Evolutionary conservation across 179 eudicot genomes (phyloP), one percentile per base, ranked within the genome.

Genomic region (Carnegiea gigantea): DNA sequence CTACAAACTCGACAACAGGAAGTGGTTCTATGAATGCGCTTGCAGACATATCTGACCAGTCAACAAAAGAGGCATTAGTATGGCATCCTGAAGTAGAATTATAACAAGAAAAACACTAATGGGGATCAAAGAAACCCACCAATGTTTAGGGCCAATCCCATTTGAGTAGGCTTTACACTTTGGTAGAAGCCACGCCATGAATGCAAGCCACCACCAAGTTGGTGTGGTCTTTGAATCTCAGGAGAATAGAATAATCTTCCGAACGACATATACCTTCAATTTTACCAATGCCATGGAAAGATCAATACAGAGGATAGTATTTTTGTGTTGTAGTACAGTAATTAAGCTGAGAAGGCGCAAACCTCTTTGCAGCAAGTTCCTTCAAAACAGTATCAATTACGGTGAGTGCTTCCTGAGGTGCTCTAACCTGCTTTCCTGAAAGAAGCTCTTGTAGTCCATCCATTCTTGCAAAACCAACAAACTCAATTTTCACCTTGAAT

Each of bases 101-200:
- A 10, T 14, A 13, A 75, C 15, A 36, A 53, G 21, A 18, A 9
- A 48, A 85, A 30, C 6, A 81, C 24, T 23, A 9, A 30, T 48
- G 73, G 20, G 21, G 40, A 67, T 60, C 53, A 43, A 79, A 64
- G 53, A 54, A 65, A 82, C 87, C 30, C 76, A 95, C 98, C 98
- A 80, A 95, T 89, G 77, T 95, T 95, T 64, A 95, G 82, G 53
- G 98, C 90, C 85, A 95, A 83, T 73, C 98, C 98, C 98, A 95
- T 95, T 76, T 95, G 98, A 54, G 98, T 95, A 17, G 95, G 89
- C 82, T 83, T 90, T 54, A 95, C 88, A 77, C 93, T 95, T 83
- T 95, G 98, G 86, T 95, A 95, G 86, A 93, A 95, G 60, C 98
- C 98, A 74, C 96, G 90, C 98, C 98, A 95, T 36, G 95, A 83